Conservation (phyloP, 257 asterid genomes). For the Ehretia macrophylla region DNA sequence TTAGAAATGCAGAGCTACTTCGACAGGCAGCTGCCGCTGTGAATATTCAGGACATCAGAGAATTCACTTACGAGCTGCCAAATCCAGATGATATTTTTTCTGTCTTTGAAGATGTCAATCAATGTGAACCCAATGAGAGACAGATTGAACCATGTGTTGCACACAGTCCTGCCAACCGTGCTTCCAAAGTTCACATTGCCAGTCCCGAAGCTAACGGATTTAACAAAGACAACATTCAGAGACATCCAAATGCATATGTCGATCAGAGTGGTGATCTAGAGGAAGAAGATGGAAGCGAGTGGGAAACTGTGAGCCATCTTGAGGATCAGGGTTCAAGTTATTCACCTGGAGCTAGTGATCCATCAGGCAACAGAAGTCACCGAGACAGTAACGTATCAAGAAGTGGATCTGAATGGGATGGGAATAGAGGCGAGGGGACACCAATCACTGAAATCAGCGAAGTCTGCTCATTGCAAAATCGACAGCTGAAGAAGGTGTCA, state of each 20-base stretch:
- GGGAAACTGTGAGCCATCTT: constrained; percentile 74
- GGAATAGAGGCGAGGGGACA: constrained; percentile 32
- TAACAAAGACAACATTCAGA: constrained; percentile 25
- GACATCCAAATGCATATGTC: constrained; percentile 25
- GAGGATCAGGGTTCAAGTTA: constrained; percentile 60
- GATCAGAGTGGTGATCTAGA: constrained; percentile 43
- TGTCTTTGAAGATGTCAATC: constrained; percentile 43
- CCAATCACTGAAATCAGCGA: constrained; percentile 42
- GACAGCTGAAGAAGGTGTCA: constrained; percentile 41
- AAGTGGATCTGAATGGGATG: constrained; percentile 33
- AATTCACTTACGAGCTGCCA: constrained; percentile 57
- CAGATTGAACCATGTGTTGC: constrained; percentile 34
- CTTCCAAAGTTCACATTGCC: constrained; percentile 31
- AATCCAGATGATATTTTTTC: constrained; percentile 52
- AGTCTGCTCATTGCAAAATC: constrained; percentile 28
- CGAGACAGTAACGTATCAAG: constrained; percentile 33
- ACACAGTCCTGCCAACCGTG: constrained; percentile 36
- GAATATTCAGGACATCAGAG: constrained; percentile 45
- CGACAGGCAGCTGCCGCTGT: constrained; percentile 40
- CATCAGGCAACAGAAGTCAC: constrained; percentile 30
- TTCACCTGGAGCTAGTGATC: constrained; percentile 53
- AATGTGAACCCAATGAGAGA: constrained; percentile 31
- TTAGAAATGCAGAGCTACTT: constrained; percentile 45
- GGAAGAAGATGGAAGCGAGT: constrained; percentile 62
- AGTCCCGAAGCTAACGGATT: constrained; percentile 30